These are phyloP conservation scores for Vitis cinerea DNA, from an alignment of 164 flowering plant species.

Conservation along the genomic window DNA sequence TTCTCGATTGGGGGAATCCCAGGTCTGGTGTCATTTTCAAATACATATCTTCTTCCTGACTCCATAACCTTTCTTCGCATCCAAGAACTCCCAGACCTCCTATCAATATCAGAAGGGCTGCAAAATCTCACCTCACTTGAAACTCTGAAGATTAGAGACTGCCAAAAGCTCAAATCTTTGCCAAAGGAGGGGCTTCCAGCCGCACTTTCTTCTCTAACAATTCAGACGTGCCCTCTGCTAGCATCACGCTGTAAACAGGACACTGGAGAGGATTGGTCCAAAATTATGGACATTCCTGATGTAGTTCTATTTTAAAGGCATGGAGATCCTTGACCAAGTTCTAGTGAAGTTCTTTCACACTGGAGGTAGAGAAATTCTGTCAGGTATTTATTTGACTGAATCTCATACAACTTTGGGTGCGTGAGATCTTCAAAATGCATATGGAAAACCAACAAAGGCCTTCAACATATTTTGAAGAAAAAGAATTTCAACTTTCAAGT, in stretches of 20 bases:
- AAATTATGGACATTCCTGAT: background rate
- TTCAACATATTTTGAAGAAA: too few species aligned
- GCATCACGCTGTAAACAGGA: background rate
- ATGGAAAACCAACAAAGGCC: too few species aligned
- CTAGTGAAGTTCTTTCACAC: background rate
- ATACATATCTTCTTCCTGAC: background rate
- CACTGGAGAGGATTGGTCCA: background rate
- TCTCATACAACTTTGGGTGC: too few species aligned
- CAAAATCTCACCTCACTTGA: background rate
- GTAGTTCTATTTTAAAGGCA: background rate
- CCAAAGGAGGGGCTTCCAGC: constrained; percentile 2
- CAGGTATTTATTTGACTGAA: background rate
- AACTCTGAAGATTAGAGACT: background rate
- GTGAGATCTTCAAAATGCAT: too few species aligned
- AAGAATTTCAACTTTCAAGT: too few species aligned
- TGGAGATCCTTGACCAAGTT: background rate
- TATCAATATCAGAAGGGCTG: background rate
- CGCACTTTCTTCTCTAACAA: background rate
- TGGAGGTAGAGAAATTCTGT: background rate
- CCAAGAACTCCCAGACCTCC: background rate
- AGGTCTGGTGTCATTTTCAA: constrained; percentile 13
- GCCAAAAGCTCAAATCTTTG: background rate
- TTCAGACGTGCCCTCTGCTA: background rate
- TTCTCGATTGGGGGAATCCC: constrained; percentile 8
- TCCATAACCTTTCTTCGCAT: background rate